phyloP scores from a whole-genome alignment of 2,329 filamentous ascomycete genomes.

The Trichoderma brevicompactum region DNA sequence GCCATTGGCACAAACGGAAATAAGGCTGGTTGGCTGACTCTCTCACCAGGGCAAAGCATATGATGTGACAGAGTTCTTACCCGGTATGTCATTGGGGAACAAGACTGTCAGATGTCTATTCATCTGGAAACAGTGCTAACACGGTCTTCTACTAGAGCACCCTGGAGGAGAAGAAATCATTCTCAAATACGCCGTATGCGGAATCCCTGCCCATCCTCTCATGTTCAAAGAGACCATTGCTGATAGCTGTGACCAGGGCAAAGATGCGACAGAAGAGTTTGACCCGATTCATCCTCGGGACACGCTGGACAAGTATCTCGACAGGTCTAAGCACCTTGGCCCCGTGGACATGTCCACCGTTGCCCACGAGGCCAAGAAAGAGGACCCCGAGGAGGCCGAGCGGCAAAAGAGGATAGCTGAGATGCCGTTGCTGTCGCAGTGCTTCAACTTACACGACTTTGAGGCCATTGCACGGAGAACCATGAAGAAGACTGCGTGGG shows the following conservation, averaged over 20 bases:
- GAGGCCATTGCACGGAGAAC: slow-evolving; percentile 86
- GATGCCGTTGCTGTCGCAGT: slow-evolving; percentile 83
- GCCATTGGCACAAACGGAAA: slow-evolving; percentile 3
- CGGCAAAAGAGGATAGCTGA: slow-evolving; percentile 73
- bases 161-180: slow-evolving; percentile 92
- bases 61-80: slow-evolving; percentile 88
- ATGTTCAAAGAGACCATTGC: neutral
- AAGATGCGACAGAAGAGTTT: slow-evolving; percentile 91
- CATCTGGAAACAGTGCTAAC: slow-evolving; percentile 2
- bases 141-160: slow-evolving; percentile 62
- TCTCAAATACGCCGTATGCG: slow-evolving; percentile 81
- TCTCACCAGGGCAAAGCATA: slow-evolving; percentile 72
- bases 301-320: slow-evolving; percentile 83
- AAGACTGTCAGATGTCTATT: neutral
- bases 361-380: slow-evolving; percentile 70
- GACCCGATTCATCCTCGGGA: slow-evolving; percentile 88
- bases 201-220: neutral
- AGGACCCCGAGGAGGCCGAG: slow-evolving; percentile 61
- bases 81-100: slow-evolving; percentile 55
- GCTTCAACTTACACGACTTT: slow-evolving; percentile 94
- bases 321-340: slow-evolving; percentile 85
- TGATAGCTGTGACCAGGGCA: slow-evolving; percentile 57
- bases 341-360: slow-evolving; percentile 86
- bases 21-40: neutral
- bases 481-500: slow-evolving; percentile 98